Evolutionary conservation across 805 yeast species (phyloP).

Genomic region (Candida yuanshanica): DNA sequence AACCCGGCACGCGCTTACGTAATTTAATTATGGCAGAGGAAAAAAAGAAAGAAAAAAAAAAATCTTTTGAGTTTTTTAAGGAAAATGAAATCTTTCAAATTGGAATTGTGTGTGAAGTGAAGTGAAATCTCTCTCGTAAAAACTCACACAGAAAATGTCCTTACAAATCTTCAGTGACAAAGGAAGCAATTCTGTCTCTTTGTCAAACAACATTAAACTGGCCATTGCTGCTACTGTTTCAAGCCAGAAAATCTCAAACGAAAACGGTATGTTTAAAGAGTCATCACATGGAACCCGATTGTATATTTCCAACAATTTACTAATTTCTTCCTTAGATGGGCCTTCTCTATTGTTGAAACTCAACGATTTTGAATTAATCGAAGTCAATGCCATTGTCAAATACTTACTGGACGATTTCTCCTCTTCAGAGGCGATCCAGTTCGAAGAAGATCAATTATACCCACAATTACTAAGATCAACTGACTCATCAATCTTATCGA

Average conservation of each 20-base stretch:
- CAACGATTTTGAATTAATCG: conserved; percentile 40
- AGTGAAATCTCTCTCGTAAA: neutral
- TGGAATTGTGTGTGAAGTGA: too few relatives aligned
- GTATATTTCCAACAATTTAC: neutral
- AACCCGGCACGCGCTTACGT: too few relatives aligned
- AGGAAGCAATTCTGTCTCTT: conserved; percentile 16
- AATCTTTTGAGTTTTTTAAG: too few relatives aligned
- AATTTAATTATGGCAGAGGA: too few relatives aligned
- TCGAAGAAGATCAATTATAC: conserved; percentile 42
- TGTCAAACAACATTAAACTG: conserved; percentile 23
- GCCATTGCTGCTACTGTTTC: conserved; percentile 21
- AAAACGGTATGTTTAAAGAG: conserved; percentile 15
- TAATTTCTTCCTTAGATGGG: conserved; percentile 10
- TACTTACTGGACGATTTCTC: conserved; percentile 49
- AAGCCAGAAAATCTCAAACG: conserved; percentile 19
- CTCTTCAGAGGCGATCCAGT: conserved; percentile 27
- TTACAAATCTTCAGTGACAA: conserved; percentile 19
- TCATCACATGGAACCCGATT: neutral
- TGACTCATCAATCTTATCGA: conserved; percentile 16
- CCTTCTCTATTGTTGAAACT: conserved; percentile 18
- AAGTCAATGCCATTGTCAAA: conserved; percentile 66
- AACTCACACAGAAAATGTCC: conserved; percentile 9
- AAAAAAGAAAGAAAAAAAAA: too few relatives aligned
- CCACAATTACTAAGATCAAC: conserved; percentile 29
- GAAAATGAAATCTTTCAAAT: too few relatives aligned